Percentiles rank a stretch among this genome's conserved stretches.
Evolutionary conservation across 2,329 filamentous ascomycete species (phyloP).

Genomic region (Aspergillus tanneri): DNA sequence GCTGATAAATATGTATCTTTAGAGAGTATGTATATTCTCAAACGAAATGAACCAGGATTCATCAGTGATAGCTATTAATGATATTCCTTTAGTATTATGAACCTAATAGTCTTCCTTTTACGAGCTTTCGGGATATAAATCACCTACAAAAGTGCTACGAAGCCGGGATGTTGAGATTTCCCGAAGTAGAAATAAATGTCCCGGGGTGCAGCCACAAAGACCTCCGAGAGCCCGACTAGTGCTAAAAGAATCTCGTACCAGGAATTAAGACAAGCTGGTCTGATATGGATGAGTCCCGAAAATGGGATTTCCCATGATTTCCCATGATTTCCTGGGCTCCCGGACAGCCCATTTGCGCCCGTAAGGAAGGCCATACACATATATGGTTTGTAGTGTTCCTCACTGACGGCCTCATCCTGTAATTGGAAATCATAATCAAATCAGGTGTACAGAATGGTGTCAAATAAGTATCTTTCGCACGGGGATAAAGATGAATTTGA

Average conservation of each 20-base stretch:
- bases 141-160: neutral
- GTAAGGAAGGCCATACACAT: neutral
- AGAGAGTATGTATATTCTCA: too few relatives aligned
- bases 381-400: neutral
- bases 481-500: neutral
- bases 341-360: neutral
- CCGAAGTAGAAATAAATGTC: neutral
- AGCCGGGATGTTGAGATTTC: neutral
- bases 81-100: neutral
- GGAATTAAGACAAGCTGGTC: neutral
- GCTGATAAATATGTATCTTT: too few relatives aligned
- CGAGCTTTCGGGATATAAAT: neutral
- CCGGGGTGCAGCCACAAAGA: neutral
- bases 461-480: constrained; percentile 1
- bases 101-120: neutral
- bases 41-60: neutral
- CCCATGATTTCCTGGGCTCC: neutral
- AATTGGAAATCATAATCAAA: neutral
- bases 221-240: neutral
- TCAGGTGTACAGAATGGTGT: neutral
- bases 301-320: neutral
- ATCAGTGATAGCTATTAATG: neutral
- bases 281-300: neutral
- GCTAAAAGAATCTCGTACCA: neutral
- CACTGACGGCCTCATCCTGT: neutral